phyloP scores from a whole-genome alignment of 1,139 yeast genomes.

The Lodderomyces margitis region DNA sequence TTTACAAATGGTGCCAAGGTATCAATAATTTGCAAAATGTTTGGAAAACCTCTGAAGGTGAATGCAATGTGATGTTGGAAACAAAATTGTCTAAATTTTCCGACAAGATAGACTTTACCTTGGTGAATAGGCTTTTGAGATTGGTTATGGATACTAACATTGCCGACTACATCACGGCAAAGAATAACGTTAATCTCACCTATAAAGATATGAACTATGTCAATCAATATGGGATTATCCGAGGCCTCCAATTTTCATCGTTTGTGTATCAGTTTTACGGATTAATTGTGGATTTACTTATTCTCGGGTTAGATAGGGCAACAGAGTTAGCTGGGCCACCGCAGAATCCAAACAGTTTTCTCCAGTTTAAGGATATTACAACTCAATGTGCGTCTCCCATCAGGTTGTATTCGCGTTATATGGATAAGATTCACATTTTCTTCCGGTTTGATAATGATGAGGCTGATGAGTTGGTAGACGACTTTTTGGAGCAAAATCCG shows the following conservation, averaged over 20 bases:
- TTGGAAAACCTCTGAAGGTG: slow-evolving; percentile 77
- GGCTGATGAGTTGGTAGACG: slow-evolving; percentile 71
- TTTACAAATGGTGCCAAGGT: slow-evolving; percentile 96
- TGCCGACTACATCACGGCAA: slow-evolving; percentile 93
- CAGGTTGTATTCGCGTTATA: slow-evolving; percentile 74
- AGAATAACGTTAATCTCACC: slow-evolving; percentile 76
- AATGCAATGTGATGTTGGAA: slow-evolving; percentile 81
- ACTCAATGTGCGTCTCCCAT: slow-evolving; percentile 70
- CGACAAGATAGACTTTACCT: slow-evolving; percentile 85
- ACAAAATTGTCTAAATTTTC: slow-evolving; percentile 67
- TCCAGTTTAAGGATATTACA: slow-evolving; percentile 61
- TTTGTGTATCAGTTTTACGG: slow-evolving; percentile 92
- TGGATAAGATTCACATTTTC: slow-evolving; percentile 77
- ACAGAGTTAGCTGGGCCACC: slow-evolving; percentile 81
- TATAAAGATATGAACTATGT: slow-evolving; percentile 96
- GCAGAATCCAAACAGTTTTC: slow-evolving; percentile 68
- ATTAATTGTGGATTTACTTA: slow-evolving; percentile 71
- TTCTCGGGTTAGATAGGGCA: slow-evolving; percentile 87
- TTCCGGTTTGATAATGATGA: slow-evolving; percentile 76
- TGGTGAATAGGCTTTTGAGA: slow-evolving; percentile 76
- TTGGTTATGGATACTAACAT: slow-evolving; percentile 84
- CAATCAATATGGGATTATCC: slow-evolving; percentile 80
- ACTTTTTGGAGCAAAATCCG: slow-evolving; percentile 78
- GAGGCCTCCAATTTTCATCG: slow-evolving; percentile 89
- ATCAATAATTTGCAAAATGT: slow-evolving; percentile 73